Base-by-base conservation (phyloP, 106 monocot genomes). In the Apostasia shenzhenica region DNA sequence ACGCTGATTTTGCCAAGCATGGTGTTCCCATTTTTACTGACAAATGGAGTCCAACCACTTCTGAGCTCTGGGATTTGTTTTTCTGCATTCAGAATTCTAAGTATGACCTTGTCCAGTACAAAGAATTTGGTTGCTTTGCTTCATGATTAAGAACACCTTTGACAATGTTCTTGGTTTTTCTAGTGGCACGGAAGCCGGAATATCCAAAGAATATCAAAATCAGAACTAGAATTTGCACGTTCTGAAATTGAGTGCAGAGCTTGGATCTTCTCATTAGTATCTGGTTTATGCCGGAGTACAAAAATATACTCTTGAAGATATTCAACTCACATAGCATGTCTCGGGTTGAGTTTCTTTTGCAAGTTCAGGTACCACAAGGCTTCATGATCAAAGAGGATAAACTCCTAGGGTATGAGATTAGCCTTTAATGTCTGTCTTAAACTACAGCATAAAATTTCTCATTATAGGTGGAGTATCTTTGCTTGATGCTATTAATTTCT, bases 1-100 rank as follows among this genome's bases (percentile, higher is more conserved):
- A 95, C 78, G 59, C 91, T 91, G 44, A 95, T 95, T 66, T 86
- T 48, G 2, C 94, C 94, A 10, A 95, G 78, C 91, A 95, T 70
- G 8, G 83, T 75, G 0, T 85, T 91, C 14, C 94, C 91, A 59
- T 79, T 71, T 0, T 65, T 47, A 6, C 80, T 51, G 61, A 88
- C 67, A 55, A 95, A 95, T 45, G 94, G 94, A 50, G 91, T 88
- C 94, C 94, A 95, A 43, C 94, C 94, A 44, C 57, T 46, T 14
- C 26, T 59, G 3, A 77, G 37, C 54, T 8, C 8, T 7, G 64
- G 45, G 10, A 72, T 66, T 39, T 68, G 51, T 11, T 74, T 69
- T 68, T 2, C 48, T 47, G n/a, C 51, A 11, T 44, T 38, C 39
- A 0, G 13, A 1, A 9, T 13, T 57, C 38, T 52, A 6, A 83